phyloP scores from a whole-genome alignment of 2,329 filamentous ascomycete genomes.

The Claviceps sp. region DNA sequence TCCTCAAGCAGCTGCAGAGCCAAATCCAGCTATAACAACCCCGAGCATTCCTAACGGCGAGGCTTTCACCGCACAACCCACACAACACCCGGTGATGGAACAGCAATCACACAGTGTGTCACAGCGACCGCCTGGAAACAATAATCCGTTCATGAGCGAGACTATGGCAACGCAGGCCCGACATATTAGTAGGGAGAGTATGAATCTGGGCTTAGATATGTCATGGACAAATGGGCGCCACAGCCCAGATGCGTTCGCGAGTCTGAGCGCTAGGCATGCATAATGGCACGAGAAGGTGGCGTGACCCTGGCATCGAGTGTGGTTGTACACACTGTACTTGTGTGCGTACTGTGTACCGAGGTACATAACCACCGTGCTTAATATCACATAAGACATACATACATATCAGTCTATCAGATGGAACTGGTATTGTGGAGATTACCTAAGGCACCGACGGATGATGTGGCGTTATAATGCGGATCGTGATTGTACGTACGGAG shows the following conservation, averaged over 20 bases:
- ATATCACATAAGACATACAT: neutral
- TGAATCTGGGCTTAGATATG: conserved; percentile 50
- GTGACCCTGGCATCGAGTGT: neutral
- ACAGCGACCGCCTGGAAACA: conserved; percentile 27
- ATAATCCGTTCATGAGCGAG: conserved; percentile 43
- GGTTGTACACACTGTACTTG: neutral
- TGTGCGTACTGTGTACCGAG: neutral
- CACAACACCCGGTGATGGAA: conserved; percentile 15
- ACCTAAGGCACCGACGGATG: neutral
- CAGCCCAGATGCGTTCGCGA: conserved; percentile 69
- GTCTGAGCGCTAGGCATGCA: conserved; percentile 49
- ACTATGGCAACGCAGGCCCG: conserved; percentile 11
- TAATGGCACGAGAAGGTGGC: conserved; percentile 13
- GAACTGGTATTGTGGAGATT: too few species aligned
- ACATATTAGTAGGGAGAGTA: conserved; percentile 52
- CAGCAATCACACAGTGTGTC: conserved; percentile 17
- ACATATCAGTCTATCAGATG: too few species aligned
- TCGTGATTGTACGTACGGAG: too few species aligned
- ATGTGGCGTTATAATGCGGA: neutral
- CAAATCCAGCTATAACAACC: conserved; percentile 14
- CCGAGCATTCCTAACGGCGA: conserved; percentile 18
- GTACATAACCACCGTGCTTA: neutral
- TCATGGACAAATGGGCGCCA: conserved; percentile 57
- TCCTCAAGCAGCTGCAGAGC: conserved; percentile 18
- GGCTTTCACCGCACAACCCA: conserved; percentile 10